Evolutionary conservation across 2,329 filamentous ascomycete genomes (phyloP).

Genomic region (Aspergillus pseudoglaucus): DNA sequence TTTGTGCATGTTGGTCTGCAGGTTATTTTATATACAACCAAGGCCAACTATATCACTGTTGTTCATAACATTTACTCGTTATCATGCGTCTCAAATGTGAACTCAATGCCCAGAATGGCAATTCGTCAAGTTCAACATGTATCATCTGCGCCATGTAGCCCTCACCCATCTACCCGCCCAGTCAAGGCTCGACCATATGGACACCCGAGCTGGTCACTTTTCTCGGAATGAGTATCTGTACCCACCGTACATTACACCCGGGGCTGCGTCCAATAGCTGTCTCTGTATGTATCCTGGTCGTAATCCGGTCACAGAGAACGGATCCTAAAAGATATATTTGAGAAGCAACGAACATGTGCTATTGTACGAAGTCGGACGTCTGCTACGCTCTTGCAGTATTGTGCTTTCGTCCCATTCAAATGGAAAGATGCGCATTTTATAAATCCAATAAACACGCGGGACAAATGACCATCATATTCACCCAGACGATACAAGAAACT

Average conservation of each 20-base stretch:
- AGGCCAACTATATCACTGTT: too few relatives aligned
- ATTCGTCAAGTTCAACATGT: constrained; percentile 5
- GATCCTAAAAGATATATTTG: too few relatives aligned
- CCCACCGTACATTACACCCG: neutral
- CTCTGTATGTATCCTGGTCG: too few relatives aligned
- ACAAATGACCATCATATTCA: constrained; percentile 85
- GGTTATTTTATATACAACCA: neutral
- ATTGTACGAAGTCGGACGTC: constrained; percentile 64
- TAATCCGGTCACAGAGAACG: too few relatives aligned
- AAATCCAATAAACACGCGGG: constrained; percentile 77
- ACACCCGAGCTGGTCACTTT: neutral
- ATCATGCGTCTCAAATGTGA: neutral
- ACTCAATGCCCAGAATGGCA: constrained; percentile 4
- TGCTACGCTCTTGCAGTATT: constrained; percentile 77
- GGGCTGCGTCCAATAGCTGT: too few relatives aligned
- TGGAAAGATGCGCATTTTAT: constrained; percentile 88
- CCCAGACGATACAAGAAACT: constrained; percentile 82
- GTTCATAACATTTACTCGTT: neutral
- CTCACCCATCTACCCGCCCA: constrained; percentile 1
- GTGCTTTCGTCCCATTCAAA: constrained; percentile 76
- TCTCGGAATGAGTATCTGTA: neutral
- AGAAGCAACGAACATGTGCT: too few relatives aligned
- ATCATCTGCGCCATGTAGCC: constrained; percentile 3
- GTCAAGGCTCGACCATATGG: neutral
- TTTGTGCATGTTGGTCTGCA: neutral